A percentile compares a stretch with the other conserved stretches of the same genome.
Evolutionary conservation across 768 basidiomycete genomes (phyloP).

Genomic region (Flagelloscypha sp.): DNA sequence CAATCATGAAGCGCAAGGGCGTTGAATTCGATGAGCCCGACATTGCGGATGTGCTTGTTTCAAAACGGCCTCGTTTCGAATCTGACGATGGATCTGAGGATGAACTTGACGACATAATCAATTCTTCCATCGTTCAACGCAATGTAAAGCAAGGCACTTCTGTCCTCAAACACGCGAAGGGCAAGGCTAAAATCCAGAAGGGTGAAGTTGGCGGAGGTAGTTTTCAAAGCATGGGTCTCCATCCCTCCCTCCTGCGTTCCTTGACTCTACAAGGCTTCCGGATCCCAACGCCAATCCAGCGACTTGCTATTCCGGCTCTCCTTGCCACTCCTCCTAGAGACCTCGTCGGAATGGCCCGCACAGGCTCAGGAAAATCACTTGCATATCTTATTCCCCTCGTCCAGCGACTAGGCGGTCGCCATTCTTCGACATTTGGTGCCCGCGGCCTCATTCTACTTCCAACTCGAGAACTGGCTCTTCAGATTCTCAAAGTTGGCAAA

Average conservation of each 20-base stretch:
- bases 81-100: conserved; percentile 38
- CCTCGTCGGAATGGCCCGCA: conserved; percentile 96
- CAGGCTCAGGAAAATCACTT: conserved; percentile 95
- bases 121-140: conserved; percentile 60
- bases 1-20: too few relatives aligned
- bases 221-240: conserved; percentile 92
- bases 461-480: conserved; percentile 88
- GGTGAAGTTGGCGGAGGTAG: conserved; percentile 87
- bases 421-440: conserved; percentile 73
- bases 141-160: conserved; percentile 71
- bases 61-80: conserved; percentile 4
- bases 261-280: conserved; percentile 90
- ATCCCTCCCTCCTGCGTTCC: conserved; percentile 75
- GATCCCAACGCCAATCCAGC: conserved; percentile 93
- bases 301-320: conserved; percentile 78
- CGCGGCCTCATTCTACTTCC: conserved; percentile 86
- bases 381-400: conserved; percentile 93
- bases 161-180: conserved; percentile 69
- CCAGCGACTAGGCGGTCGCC: conserved; percentile 75
- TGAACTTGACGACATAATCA: conserved; percentile 57
- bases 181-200: conserved; percentile 59
- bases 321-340: conserved; percentile 81
- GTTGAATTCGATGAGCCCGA: conserved; percentile 32
- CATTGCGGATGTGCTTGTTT: conserved; percentile 32
- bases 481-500: conserved; percentile 91